These are phyloP conservation scores for Verticillium nubilum DNA, from an alignment of 2,329 filamentous ascomycete species.

Conservation along the genomic window DNA sequence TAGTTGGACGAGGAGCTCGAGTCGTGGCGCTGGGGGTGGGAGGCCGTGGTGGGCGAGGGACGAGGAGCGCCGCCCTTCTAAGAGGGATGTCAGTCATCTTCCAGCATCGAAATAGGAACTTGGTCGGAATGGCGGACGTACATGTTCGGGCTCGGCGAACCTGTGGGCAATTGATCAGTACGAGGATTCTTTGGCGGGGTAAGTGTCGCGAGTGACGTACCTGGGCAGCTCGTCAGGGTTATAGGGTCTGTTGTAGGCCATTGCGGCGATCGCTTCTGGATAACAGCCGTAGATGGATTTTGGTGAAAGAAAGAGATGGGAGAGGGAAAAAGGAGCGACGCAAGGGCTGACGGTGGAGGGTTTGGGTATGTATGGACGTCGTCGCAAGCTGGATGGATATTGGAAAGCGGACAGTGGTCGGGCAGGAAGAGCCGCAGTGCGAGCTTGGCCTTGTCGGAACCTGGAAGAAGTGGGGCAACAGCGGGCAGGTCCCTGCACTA, in stretches of 20 bases:
- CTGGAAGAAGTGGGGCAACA: not conserved
- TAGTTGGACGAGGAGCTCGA: not conserved
- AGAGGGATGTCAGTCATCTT: constrained; percentile 5
- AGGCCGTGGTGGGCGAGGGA: constrained; percentile 3
- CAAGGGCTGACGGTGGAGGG: not conserved
- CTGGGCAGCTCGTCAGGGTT: constrained; percentile 94
- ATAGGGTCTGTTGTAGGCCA: constrained; percentile 92
- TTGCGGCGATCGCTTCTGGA: constrained; percentile 30
- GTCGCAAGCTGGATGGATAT: not conserved
- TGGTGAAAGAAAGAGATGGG: not conserved
- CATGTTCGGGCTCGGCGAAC: constrained; percentile 71
- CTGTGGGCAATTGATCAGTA: constrained; percentile 38
- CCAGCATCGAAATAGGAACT: not conserved
- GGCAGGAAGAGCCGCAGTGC: not conserved
- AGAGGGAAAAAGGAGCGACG: not conserved
- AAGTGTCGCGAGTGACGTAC: constrained; percentile 45
- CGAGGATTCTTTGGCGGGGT: constrained; percentile 6
- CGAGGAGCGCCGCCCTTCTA: constrained; percentile 14
- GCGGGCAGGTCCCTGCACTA: not conserved
- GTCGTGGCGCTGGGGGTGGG: not conserved
- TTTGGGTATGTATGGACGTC: not conserved
- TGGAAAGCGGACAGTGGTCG: not conserved
- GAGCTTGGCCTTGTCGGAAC: not conserved
- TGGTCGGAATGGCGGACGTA: constrained; percentile 25
- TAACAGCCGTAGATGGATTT: not conserved